Evolutionary conservation across 495 filamentous ascomycete species (phyloP), one percentile per base, ranked within the genome.

Genomic region (Entonaema liquescens): DNA sequence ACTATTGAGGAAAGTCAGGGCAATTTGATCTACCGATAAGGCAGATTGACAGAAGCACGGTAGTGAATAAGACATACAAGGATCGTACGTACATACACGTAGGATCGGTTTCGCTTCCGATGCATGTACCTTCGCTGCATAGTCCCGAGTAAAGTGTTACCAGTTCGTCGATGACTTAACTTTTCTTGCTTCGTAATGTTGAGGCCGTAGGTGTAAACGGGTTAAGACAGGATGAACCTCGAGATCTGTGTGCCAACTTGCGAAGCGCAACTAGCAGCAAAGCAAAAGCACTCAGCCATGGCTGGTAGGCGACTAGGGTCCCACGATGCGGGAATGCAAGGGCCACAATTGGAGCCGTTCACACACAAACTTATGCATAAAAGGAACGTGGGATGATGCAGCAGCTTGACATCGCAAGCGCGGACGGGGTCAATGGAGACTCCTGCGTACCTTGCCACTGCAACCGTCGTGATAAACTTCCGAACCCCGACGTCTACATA

Each of bases 321-420:
- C 68, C 68, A 71, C 68, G 68, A 71, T 62, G 29, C 62, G 64
- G 68, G 25, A 33, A 72, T 72, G 69, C 69, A 67, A 67, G 69
- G 69, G 53, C 64, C 69, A 47, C 54, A 21, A 25, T 59, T 35
- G 21, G 68, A 71, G 58, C 62, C 62, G 58, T 71, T 44, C 40
- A 36, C 40, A 52, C 29, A 67, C 44, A 50, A 44, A 64, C 50
- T 71, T 62, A 66, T 67, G 68, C 68, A 63, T 58, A 58, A 66
- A 57, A 44, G 19, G 35, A 40, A 53, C 67, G 63, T 52, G 52
- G 44, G 58, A 67, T 67, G 47, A 52, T 70, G 59, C 68, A 62
- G 19, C 38, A 35, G 68, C 50, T 66, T 57, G 44, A 61, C 52
- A 58, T 60, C 21, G 67, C 40, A 40, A 53, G 29, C 6, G 36